Conservation (phyloP, 176 grass and related monocot genomes). For the Pontederia crassipes region DNA sequence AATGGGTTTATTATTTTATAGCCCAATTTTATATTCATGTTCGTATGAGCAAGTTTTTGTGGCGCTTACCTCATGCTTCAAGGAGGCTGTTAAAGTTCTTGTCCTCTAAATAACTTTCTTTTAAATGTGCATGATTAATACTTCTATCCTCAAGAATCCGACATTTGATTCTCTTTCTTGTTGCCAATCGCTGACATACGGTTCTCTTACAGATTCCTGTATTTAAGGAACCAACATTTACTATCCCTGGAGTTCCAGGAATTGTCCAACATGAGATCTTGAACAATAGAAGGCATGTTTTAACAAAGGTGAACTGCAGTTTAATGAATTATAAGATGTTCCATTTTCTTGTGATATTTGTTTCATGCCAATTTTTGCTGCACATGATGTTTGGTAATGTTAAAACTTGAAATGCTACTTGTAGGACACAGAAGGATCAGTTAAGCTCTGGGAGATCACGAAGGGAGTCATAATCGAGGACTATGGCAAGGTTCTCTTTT, state of each 20-base stretch:
- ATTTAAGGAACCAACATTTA: conserved; percentile 68
- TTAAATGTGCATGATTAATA: conserved; percentile 4
- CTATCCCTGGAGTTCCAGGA: conserved; percentile 61
- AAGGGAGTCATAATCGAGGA: conserved; percentile 77
- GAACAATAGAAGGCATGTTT: conserved; percentile 91
- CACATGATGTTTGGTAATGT: not conserved
- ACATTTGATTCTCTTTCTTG: no score
- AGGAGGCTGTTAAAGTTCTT: not conserved
- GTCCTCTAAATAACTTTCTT: not conserved
- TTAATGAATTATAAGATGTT: no score
- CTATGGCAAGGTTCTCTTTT: conserved; percentile 73
- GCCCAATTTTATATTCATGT: no score
- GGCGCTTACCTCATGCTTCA: not conserved
- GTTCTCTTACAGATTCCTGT: conserved; percentile 51
- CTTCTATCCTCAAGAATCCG: not conserved
- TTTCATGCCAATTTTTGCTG: not conserved
- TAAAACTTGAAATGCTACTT: conserved; percentile 5
- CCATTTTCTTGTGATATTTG: not conserved
- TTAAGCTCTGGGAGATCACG: conserved; percentile 97
- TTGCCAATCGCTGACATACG: not conserved
- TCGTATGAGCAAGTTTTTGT: no score
- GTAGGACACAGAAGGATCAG: conserved; percentile 74
- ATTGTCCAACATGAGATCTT: conserved; percentile 94
- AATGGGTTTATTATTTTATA: no score
- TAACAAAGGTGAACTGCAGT: conserved; percentile 60